phyloP scores from a whole-genome alignment of 768 basidiomycete species.

The Amylocystis lapponica region DNA sequence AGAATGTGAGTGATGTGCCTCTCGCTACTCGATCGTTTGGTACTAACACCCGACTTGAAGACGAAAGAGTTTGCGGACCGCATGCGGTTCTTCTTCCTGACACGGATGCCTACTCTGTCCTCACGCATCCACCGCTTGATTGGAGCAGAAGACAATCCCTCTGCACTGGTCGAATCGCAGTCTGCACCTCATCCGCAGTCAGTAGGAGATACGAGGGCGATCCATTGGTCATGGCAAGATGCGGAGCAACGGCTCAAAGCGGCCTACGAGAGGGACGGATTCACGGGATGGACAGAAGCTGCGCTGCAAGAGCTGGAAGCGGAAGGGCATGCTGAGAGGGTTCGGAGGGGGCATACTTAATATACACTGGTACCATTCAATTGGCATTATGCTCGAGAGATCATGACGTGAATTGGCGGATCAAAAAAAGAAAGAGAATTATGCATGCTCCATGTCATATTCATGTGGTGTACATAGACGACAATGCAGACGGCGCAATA shows the following conservation, averaged over 20 bases:
- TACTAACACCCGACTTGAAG: conserved; percentile 29
- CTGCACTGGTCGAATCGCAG: not conserved
- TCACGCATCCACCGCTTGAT: conserved; percentile 47
- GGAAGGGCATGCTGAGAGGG: conserved; percentile 47
- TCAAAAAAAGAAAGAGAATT: not conserved
- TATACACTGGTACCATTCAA: not conserved
- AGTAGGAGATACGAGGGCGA: not conserved
- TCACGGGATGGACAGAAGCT: conserved; percentile 49
- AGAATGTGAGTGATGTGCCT: conserved; percentile 39
- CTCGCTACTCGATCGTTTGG: not conserved
- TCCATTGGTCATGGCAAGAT: conserved; percentile 46
- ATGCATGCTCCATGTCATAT: conserved; percentile 29
- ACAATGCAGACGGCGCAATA: conserved; percentile 35
- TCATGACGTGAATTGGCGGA: conserved; percentile 8
- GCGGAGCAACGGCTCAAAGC: conserved; percentile 47
- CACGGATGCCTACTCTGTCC: conserved; percentile 43
- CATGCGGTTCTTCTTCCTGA: conserved; percentile 46
- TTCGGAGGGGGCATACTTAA: conserved; percentile 23
- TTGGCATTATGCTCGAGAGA: conserved; percentile 12
- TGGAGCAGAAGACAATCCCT: conserved; percentile 16
- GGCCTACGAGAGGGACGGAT: conserved; percentile 56
- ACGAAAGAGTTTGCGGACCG: conserved; percentile 52
- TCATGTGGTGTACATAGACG: conserved; percentile 17
- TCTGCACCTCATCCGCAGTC: not conserved
- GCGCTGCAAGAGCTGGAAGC: conserved; percentile 51